Conservation (phyloP, 345 rosid species). For the Punica granatum region DNA sequence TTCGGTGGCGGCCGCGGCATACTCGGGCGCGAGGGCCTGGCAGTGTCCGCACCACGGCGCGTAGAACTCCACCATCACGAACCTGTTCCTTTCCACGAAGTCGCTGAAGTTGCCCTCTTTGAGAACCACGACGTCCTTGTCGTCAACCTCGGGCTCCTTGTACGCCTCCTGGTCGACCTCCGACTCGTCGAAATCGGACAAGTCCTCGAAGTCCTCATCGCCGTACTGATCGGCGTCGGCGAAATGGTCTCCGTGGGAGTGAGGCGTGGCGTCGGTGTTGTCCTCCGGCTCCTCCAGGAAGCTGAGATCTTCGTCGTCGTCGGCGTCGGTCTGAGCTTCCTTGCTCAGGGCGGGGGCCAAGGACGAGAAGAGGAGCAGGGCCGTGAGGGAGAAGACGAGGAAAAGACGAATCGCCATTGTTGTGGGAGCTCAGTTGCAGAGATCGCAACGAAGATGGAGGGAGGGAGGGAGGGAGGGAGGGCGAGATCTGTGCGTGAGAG, state of each 20-base stretch:
- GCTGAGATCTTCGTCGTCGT: slow-evolving; percentile 23
- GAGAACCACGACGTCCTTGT: slow-evolving; percentile 80
- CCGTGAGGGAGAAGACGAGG: slow-evolving; percentile 19
- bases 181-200: slow-evolving; percentile 52
- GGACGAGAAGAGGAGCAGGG: slow-evolving; percentile 12
- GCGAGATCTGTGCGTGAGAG: neutral
- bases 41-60: slow-evolving; percentile 99
- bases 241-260: slow-evolving; percentile 6
- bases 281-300: slow-evolving; percentile 20
- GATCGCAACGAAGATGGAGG: neutral
- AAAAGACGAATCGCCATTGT: slow-evolving; percentile 41
- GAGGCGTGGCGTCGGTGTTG: neutral
- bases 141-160: slow-evolving; percentile 68
- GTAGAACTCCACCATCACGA: slow-evolving; percentile 94
- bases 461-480: neutral
- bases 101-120: slow-evolving; percentile 74
- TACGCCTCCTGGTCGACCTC: slow-evolving; percentile 36
- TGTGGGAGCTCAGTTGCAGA: neutral
- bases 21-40: slow-evolving; percentile 93
- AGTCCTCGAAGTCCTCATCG: slow-evolving; percentile 39
- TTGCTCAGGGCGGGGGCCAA: slow-evolving; percentile 8
- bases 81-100: slow-evolving; percentile 49
- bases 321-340: slow-evolving; percentile 5
- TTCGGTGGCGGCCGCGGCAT: slow-evolving; percentile 96
- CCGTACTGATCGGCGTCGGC: slow-evolving; percentile 22